Percentiles rank a stretch among this genome's conserved stretches.
These are phyloP conservation scores for Rhodofomes roseus DNA, from an alignment of 1,284 basidiomycete genomes.

Conservation along the genomic window DNA sequence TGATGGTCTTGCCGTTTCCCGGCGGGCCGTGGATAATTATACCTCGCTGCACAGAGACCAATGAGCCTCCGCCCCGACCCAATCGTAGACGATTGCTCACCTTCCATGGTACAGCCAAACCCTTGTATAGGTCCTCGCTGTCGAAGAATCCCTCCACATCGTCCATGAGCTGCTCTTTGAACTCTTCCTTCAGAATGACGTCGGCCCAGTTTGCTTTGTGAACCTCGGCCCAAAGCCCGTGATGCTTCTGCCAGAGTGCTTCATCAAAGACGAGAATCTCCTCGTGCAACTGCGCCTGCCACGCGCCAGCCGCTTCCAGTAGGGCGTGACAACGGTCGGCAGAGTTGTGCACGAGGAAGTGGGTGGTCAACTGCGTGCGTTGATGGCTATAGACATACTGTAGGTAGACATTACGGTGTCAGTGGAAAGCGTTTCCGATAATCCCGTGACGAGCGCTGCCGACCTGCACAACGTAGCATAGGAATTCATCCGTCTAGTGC, in stretches of 20 bases:
- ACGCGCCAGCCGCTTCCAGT: slow-evolving; percentile 52
- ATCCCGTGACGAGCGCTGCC: slow-evolving; percentile 28
- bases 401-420: background rate
- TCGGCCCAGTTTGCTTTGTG: slow-evolving; percentile 74
- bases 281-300: slow-evolving; percentile 49
- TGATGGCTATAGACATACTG: slow-evolving; percentile 38
- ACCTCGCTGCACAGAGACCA: slow-evolving; percentile 46
- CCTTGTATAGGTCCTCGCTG: slow-evolving; percentile 66
- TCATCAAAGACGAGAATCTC: slow-evolving; percentile 77
- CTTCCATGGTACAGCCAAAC: slow-evolving; percentile 80
- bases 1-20: slow-evolving; percentile 85
- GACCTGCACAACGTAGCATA: background rate
- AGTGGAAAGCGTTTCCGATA: slow-evolving; percentile 28
- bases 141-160: slow-evolving; percentile 78
- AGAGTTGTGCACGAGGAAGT: slow-evolving; percentile 57
- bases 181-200: slow-evolving; percentile 69
- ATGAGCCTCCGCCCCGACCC: background rate
- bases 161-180: slow-evolving; percentile 63
- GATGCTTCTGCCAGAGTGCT: slow-evolving; percentile 63
- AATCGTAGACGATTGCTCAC: slow-evolving; percentile 27
- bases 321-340: slow-evolving; percentile 51
- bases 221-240: slow-evolving; percentile 59
- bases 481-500: background rate
- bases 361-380: slow-evolving; percentile 28
- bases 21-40: slow-evolving; percentile 72